Percentiles rank a stretch among this genome's conserved stretches.
Conservation (phyloP, 352 stramenopile genomes). For the Hyaloperonospora brassicae region DNA sequence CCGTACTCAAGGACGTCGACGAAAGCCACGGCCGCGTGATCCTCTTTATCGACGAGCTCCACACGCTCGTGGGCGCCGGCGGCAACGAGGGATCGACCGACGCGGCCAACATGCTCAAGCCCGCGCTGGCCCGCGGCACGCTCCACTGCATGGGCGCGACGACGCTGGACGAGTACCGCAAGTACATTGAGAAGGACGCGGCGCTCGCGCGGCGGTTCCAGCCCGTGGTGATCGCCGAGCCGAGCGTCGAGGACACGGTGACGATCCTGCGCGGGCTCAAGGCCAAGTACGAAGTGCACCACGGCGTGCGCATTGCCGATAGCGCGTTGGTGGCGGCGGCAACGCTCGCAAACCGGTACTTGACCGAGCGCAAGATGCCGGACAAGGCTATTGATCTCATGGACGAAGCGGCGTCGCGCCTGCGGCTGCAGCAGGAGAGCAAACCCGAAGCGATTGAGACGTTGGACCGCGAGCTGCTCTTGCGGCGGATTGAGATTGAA, state of each 20-base stretch:
- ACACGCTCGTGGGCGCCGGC: conserved; percentile 89
- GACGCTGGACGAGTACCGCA: conserved; percentile 92
- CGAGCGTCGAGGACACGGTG: conserved; percentile 92
- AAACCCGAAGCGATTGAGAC: conserved; percentile 79
- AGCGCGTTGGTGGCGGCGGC: conserved; percentile 90
- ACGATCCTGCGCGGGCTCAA: conserved; percentile 94
- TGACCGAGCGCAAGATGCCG: conserved; percentile 92
- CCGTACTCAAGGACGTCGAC: conserved; percentile 92
- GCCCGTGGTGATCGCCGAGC: conserved; percentile 93
- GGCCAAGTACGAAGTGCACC: conserved; percentile 95
- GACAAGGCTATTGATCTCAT: conserved; percentile 96
- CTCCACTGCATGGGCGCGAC: conserved; percentile 90
- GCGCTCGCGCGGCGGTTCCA: conserved; percentile 95
- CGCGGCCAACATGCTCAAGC: conserved; percentile 93
- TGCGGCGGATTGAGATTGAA: conserved; percentile 78
- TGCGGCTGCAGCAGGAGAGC: conserved; percentile 80
- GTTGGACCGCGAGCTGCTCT: conserved; percentile 70
- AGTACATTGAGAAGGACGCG: conserved; percentile 97
- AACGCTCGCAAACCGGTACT: conserved; percentile 86
- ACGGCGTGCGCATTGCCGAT: conserved; percentile 93
- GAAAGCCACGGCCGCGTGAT: conserved; percentile 92
- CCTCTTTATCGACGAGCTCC: conserved; percentile 95
- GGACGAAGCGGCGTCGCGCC: conserved; percentile 86
- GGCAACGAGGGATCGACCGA: conserved; percentile 85
- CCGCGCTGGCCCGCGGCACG: conserved; percentile 86